Percentiles rank a stretch among this genome's conserved stretches.
These are phyloP conservation scores for Imleria badia DNA, from an alignment of 768 basidiomycete species.

Conservation along the genomic window DNA sequence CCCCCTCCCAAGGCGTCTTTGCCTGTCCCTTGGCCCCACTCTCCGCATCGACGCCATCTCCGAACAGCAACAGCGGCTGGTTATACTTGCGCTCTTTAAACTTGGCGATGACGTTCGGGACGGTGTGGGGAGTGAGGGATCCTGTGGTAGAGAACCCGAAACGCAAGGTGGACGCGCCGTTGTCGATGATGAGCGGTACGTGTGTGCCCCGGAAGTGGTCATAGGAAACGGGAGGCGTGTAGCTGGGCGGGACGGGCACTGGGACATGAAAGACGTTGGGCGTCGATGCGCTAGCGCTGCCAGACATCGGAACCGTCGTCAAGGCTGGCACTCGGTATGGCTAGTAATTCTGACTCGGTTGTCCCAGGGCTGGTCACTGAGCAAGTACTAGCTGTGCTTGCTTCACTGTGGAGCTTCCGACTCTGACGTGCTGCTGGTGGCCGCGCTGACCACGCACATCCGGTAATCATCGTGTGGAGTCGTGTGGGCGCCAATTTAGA, in stretches of 20 bases:
- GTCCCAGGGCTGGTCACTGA: too few relatives aligned
- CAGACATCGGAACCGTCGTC: constrained; percentile 12
- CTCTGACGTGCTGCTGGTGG: too few relatives aligned
- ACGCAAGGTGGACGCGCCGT: constrained; percentile 78
- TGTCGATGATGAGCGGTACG: constrained; percentile 83
- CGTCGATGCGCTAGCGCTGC: constrained; percentile 8
- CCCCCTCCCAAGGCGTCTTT: constrained; percentile 90
- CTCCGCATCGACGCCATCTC: constrained; percentile 84
- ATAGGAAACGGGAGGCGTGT: constrained; percentile 47
- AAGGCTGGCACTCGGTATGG: too few relatives aligned
- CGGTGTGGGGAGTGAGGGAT: constrained; percentile 53
- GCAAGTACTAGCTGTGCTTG: too few relatives aligned
- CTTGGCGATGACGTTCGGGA: constrained; percentile 74
- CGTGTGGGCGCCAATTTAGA: too few relatives aligned
- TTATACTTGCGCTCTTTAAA: constrained; percentile 90
- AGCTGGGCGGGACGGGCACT: constrained; percentile 30
- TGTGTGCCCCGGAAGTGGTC: constrained; percentile 45
- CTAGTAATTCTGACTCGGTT: too few relatives aligned
- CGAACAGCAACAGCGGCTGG: constrained; percentile 82
- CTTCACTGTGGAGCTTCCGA: too few relatives aligned
- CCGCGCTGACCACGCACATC: too few relatives aligned
- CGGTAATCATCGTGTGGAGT: too few relatives aligned
- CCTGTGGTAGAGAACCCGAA: constrained; percentile 84
- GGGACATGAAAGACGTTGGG: constrained; percentile 20
- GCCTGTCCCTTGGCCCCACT: constrained; percentile 77